These are phyloP conservation scores for Mortierella antarctica DNA, from an alignment of 192 early-diverging fungal genomes.

Conservation along the genomic window DNA sequence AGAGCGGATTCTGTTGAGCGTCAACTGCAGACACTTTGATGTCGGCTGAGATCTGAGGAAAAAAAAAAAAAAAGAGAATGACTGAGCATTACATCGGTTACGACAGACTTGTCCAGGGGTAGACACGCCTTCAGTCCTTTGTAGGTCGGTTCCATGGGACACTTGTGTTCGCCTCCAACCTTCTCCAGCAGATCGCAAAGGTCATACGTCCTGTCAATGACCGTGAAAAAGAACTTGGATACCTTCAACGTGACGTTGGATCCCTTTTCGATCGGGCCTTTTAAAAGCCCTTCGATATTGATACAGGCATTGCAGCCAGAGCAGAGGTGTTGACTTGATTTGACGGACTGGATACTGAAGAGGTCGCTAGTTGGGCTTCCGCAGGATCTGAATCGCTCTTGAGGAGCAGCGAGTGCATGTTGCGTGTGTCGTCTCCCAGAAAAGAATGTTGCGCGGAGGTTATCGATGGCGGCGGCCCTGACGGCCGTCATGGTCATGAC, in stretches of 20 bases:
- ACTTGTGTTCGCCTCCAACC: not conserved
- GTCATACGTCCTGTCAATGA: slow-evolving; percentile 14
- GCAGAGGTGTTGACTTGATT: slow-evolving; percentile 8
- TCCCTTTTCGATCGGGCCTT: slow-evolving; percentile 3
- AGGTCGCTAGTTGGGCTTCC: not conserved
- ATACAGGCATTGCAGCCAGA: slow-evolving; percentile 21
- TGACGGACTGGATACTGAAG: not conserved
- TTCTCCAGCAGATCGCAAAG: slow-evolving; percentile 4
- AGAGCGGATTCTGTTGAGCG: not conserved
- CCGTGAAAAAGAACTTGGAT: slow-evolving; percentile 11
- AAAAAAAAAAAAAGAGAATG: not conserved
- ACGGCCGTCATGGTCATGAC: too few species aligned
- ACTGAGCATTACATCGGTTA: slow-evolving; percentile 7
- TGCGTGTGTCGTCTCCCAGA: not conserved
- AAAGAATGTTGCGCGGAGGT: not conserved
- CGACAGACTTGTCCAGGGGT: not conserved
- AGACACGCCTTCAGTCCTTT: slow-evolving; percentile 13
- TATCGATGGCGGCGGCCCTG: not conserved
- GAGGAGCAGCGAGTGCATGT: not conserved
- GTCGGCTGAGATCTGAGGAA: not conserved
- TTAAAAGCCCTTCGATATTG: not conserved
- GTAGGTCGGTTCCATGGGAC: slow-evolving; percentile 3
- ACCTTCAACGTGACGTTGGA: not conserved
- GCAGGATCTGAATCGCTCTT: slow-evolving; percentile 15
- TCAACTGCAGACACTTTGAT: slow-evolving; percentile 4